Conservation (phyloP, 2,329 filamentous ascomycete genomes). For the Incumbomyces lentus region DNA sequence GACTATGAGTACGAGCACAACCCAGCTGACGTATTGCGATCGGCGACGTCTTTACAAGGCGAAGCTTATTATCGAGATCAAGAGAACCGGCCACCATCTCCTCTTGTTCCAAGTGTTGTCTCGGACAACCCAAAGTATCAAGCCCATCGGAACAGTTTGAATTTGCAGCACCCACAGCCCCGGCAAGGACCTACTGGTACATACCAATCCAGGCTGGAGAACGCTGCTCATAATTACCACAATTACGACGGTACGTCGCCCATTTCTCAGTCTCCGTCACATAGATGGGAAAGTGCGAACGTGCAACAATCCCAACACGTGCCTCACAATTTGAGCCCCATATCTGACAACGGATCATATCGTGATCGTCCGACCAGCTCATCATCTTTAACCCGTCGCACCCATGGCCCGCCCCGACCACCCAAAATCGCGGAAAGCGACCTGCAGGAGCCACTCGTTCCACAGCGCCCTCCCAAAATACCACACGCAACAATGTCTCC, state of each 20-base stretch:
- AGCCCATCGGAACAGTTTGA: slow-evolving; percentile 53
- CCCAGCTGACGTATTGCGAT: slow-evolving; percentile 35
- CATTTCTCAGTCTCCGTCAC: slow-evolving; percentile 34
- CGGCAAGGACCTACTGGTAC: slow-evolving; percentile 51
- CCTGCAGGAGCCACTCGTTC: slow-evolving; percentile 45
- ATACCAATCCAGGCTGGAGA: slow-evolving; percentile 52
- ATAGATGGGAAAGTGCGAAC: slow-evolving; percentile 31
- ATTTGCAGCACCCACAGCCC: slow-evolving; percentile 55
- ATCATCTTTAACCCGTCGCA: slow-evolving; percentile 10
- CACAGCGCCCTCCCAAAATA: slow-evolving; percentile 36
- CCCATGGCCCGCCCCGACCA: slow-evolving; percentile 38
- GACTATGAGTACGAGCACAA: slow-evolving; percentile 49
- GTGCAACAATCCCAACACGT: slow-evolving; percentile 10
- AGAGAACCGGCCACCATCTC: slow-evolving; percentile 46
- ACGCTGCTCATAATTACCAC: slow-evolving; percentile 47
- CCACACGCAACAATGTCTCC: slow-evolving; percentile 14
- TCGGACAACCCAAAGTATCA: slow-evolving; percentile 52
- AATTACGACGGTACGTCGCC: slow-evolving; percentile 22
- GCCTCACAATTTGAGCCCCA: slow-evolving; percentile 31
- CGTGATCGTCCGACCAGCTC: slow-evolving; percentile 19
- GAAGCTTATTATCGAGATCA: slow-evolving; percentile 23
- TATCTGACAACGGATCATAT: slow-evolving; percentile 38
- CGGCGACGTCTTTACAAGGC: slow-evolving; percentile 33
- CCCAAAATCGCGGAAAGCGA: slow-evolving; percentile 36
- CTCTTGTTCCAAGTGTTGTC: slow-evolving; percentile 50